A percentile compares a stretch with the other conserved stretches of the same genome.
Conservation (phyloP, 2,329 filamentous ascomycete species). For the Fusarium goolgardi region DNA sequence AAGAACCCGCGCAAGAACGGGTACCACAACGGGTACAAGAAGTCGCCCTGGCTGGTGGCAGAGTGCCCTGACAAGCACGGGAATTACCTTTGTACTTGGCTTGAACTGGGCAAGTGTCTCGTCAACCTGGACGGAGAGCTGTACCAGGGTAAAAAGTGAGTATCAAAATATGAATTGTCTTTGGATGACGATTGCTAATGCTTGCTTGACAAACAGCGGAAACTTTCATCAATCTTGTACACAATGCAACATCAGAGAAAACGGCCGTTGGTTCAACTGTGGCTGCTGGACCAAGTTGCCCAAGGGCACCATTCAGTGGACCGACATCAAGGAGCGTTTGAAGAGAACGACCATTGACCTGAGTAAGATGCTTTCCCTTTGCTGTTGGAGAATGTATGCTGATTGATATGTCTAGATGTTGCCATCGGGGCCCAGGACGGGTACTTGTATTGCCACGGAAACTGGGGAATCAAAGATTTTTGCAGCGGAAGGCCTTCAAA, state of each 20-base stretch:
- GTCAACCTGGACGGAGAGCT: slow-evolving; percentile 30
- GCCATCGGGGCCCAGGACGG: slow-evolving; percentile 29
- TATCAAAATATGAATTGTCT: background rate
- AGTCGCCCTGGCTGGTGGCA: slow-evolving; percentile 29
- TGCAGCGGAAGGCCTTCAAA: slow-evolving; percentile 22
- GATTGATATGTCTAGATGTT: slow-evolving; percentile 7
- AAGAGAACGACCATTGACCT: slow-evolving; percentile 20
- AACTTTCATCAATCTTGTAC: slow-evolving; percentile 30
- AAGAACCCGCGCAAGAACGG: slow-evolving; percentile 6
- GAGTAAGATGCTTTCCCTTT: background rate
- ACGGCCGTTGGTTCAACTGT: slow-evolving; percentile 10
- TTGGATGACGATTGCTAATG: background rate
- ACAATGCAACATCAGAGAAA: slow-evolving; percentile 15
- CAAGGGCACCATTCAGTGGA: background rate
- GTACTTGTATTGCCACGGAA: slow-evolving; percentile 24
- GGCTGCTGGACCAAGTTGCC: slow-evolving; percentile 16
- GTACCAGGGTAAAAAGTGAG: slow-evolving; percentile 8
- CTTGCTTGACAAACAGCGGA: background rate
- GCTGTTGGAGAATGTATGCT: background rate
- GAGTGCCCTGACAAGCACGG: slow-evolving; percentile 26
- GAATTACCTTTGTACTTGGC: slow-evolving; percentile 26
- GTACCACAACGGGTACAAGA: slow-evolving; percentile 12
- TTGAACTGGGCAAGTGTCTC: slow-evolving; percentile 36
- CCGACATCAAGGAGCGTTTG: background rate
- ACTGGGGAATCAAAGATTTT: slow-evolving; percentile 15